Conservation (phyloP, 2,329 filamentous ascomycete genomes). For the Akanthomyces lecanii region DNA sequence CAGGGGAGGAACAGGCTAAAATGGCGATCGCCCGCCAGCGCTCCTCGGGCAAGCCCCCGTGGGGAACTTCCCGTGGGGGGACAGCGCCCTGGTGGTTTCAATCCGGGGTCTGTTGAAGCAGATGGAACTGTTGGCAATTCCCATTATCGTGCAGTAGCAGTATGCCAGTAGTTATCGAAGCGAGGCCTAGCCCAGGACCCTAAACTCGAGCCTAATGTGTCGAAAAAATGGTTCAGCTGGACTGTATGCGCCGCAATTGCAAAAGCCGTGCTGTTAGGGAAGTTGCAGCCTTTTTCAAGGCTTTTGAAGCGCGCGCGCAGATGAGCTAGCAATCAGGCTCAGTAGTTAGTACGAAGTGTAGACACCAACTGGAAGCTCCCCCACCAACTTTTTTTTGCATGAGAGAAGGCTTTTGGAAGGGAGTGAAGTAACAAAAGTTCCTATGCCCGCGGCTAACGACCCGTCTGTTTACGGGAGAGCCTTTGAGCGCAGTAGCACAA, state of each 20-base stretch:
- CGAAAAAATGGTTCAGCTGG: background rate
- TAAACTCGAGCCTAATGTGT: background rate
- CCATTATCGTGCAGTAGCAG: background rate
- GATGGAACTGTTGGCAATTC: background rate
- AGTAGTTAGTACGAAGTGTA: background rate
- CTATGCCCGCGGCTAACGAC: background rate
- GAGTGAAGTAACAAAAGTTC: background rate
- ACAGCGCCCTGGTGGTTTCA: background rate
- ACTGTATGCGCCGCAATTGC: background rate
- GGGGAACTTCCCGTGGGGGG: slow-evolving; percentile 5
- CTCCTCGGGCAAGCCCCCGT: slow-evolving; percentile 4
- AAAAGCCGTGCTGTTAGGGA: background rate
- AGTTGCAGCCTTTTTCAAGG: background rate
- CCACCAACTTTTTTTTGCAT: background rate
- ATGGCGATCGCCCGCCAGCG: slow-evolving; percentile 5
- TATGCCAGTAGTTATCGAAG: background rate
- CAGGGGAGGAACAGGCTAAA: background rate
- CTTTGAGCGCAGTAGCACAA: background rate
- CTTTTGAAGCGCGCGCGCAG: background rate
- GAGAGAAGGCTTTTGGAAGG: background rate
- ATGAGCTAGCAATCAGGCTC: background rate
- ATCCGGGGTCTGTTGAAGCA: background rate
- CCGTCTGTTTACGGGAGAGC: too few species aligned
- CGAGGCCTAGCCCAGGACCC: background rate
- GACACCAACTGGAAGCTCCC: background rate